These are phyloP conservation scores for Claviceps africana DNA, from an alignment of 2,329 filamentous ascomycete genomes.

Conservation along the genomic window DNA sequence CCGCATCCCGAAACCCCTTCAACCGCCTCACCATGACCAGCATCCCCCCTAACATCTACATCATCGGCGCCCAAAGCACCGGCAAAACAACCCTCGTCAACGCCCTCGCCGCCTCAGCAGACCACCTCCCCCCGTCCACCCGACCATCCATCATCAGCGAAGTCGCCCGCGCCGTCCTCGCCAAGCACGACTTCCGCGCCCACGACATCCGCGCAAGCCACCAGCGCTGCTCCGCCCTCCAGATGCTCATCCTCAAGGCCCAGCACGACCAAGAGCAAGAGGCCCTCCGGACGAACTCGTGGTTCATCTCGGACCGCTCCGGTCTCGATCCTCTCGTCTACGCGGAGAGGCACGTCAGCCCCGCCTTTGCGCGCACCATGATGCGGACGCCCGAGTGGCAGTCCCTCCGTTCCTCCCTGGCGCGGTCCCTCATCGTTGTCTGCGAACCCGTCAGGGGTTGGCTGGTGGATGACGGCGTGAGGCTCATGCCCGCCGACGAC, in stretches of 20 bases:
- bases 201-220: background rate
- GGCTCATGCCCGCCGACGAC: background rate
- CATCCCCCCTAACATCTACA: background rate
- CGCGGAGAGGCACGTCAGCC: background rate
- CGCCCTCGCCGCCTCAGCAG: background rate
- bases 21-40: background rate
- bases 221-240: background rate
- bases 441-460: background rate
- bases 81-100: background rate
- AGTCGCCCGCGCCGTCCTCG: background rate
- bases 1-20: no score
- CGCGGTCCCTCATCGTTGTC: background rate
- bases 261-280: background rate
- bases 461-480: background rate
- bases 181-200: background rate
- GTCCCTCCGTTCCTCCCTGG: background rate
- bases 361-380: background rate
- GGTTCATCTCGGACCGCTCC: constrained; percentile 1
- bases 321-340: background rate
- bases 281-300: background rate
- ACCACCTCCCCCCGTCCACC: background rate
- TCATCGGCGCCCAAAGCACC: background rate
- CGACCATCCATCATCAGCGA: background rate
- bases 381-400: background rate
- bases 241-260: background rate